These are phyloP conservation scores for Leccinum subrobustum DNA, from an alignment of 1,284 basidiomycete species.

Conservation along the genomic window DNA sequence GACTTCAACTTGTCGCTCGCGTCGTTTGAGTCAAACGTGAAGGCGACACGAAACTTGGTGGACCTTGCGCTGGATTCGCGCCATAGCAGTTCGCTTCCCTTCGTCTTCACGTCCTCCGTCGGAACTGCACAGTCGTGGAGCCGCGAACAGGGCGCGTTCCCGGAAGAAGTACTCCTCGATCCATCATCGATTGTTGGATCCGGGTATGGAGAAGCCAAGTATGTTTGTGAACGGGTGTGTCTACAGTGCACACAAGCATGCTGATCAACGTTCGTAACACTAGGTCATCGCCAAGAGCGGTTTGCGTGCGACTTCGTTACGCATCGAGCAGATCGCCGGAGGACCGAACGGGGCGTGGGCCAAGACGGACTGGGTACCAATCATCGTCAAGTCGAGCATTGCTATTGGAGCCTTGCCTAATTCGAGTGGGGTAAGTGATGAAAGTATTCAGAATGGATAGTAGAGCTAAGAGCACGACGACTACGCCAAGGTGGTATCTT, in stretches of 20 bases:
- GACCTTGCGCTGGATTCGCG: conserved; percentile 7
- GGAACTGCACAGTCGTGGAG: conserved; percentile 7
- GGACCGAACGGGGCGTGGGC: conserved; percentile 32
- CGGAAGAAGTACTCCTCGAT: conserved; percentile 8
- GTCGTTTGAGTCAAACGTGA: conserved; percentile 7
- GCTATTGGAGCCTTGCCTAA: conserved; percentile 18
- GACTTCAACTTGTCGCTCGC: conserved; percentile 12
- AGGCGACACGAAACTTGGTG: conserved; percentile 7
- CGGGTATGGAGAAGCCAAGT: conserved; percentile 12
- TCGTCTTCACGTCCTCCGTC: conserved; percentile 11
- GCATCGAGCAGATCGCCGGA: conserved; percentile 36
- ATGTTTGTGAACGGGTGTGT: conserved; percentile 11
- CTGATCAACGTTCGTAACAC: neutral
- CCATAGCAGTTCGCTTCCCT: neutral
- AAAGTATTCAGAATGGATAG: neutral
- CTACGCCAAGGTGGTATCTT: conserved; percentile 22
- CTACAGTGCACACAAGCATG: neutral
- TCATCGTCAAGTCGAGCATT: conserved; percentile 30
- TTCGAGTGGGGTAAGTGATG: conserved; percentile 6
- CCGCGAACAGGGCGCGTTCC: conserved; percentile 1
- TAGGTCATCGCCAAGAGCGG: conserved; percentile 29
- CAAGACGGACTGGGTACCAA: conserved; percentile 35
- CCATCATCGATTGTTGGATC: neutral
- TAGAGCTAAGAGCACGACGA: neutral
- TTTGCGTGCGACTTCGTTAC: conserved; percentile 24